Evolutionary conservation across 2,329 filamentous ascomycete genomes (phyloP).

Genomic region (Cytospora schulzeri): DNA sequence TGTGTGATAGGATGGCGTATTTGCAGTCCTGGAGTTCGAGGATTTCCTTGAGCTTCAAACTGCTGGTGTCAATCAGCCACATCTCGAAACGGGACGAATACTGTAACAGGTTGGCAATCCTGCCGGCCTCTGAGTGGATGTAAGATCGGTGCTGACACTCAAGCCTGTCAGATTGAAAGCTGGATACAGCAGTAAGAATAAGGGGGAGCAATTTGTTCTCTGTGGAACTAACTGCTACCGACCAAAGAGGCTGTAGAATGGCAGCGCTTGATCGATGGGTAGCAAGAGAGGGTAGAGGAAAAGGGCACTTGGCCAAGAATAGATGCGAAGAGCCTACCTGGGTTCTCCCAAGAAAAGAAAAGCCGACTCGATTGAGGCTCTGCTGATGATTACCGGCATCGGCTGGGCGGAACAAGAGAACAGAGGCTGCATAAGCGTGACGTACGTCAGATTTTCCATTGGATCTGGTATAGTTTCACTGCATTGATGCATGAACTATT

Average conservation of each 20-base stretch:
- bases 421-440: not conserved
- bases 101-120: not conserved
- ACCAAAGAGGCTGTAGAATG: not conserved
- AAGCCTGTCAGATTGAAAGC: not conserved
- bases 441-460: not conserved
- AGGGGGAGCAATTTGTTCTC: no score
- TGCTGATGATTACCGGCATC: not conserved
- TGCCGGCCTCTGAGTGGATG: not conserved
- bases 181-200: no score
- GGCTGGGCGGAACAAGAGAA: not conserved
- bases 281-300: not conserved
- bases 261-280: not conserved
- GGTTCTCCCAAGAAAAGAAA: not conserved
- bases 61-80: constrained; percentile 15
- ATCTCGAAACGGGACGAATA: not conserved
- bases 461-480: constrained; percentile 14
- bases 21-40: constrained; percentile 15
- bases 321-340: not conserved
- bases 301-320: not conserved
- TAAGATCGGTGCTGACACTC: no score
- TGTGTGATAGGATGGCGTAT: constrained; percentile 20
- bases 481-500: constrained; percentile 12
- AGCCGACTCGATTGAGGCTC: not conserved
- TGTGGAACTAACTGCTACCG: not conserved
- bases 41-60: constrained; percentile 8